Evolutionary conservation across 225 moss, liverwort and hornwort species (phyloP), one percentile per base, ranked within the genome.

Genomic region (Polytrichum formosum): DNA sequence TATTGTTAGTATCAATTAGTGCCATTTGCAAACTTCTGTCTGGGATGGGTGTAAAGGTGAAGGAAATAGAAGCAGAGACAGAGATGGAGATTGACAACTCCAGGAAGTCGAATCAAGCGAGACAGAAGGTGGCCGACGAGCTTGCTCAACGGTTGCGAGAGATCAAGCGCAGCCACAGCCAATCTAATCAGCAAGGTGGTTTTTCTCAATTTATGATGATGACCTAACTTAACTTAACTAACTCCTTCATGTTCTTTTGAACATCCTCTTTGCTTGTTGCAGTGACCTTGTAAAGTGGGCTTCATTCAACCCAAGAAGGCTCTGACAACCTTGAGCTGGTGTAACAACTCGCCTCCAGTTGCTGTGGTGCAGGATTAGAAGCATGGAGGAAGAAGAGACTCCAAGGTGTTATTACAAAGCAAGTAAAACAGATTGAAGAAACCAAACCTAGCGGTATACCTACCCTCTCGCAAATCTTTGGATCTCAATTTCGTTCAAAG

Each of bases 341-440:
- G 9, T 23, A 31, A 31, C 30, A 26, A 26, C 25, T 53, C 26
- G 21, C 22, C 6, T 27, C 7, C 35, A 25, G 53, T 54, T 68
- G 54, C 7, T 63, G 63, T 63, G 55, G 0, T 65, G 67, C 77
- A 84, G 90, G 83, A 27, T 61, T 88, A 61, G 79, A 78, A 63
- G 84, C 79, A 25, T 92, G 92, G 92, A 90, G 80, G 60, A 90
- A 73, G 68, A 90, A 85, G 37, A 84, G 84, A 80, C 75, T 78
- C 46, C 73, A 75, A 79, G 74, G 54, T 70, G 76, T 16, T 46
- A 3, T 46, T 46, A 16, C 46, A 16, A 13, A 46, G 46, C 13
- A 46, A 46, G 13, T 46, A 46, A 46, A 46, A 46, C 46, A 13
- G 13, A 8, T 46, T 46, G 46, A 46, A 16, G 46, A 13, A 13